Evolutionary conservation across 1,284 basidiomycete genomes (phyloP).

Genomic region (Mycena citricolor): DNA sequence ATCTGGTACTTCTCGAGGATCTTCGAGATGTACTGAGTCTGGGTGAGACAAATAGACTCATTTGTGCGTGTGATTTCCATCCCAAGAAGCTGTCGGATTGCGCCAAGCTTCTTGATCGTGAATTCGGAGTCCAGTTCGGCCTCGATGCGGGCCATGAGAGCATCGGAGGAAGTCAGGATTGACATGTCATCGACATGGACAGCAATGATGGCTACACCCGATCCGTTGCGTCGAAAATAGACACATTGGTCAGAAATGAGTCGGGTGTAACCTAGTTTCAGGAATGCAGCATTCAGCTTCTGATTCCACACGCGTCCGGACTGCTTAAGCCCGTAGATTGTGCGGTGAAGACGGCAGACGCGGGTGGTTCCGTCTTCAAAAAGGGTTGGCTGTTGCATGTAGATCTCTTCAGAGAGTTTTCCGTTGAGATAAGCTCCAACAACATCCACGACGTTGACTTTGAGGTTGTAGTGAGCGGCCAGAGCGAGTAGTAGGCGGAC

Average conservation of each 20-base stretch:
- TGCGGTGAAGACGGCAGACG: constrained; percentile 20
- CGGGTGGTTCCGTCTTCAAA: constrained; percentile 20
- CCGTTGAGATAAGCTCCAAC: constrained; percentile 37
- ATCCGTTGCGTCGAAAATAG: not conserved
- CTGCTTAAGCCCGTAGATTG: constrained; percentile 17
- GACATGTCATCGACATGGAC: constrained; percentile 25
- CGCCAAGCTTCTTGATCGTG: constrained; percentile 8
- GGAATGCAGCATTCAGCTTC: not conserved
- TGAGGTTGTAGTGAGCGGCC: constrained; percentile 27
- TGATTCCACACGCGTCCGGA: constrained; percentile 9
- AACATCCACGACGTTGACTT: constrained; percentile 31
- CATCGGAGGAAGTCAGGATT: constrained; percentile 9
- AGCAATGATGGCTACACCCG: not conserved
- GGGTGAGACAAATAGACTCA: constrained; percentile 2
- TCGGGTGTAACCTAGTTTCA: not conserved
- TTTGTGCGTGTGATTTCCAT: constrained; percentile 16
- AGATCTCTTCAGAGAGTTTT: constrained; percentile 31
- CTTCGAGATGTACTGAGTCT: constrained; percentile 25
- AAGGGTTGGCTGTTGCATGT: constrained; percentile 34
- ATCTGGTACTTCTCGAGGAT: constrained; percentile 23
- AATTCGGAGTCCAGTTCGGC: not conserved
- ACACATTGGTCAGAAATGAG: constrained; percentile 13
- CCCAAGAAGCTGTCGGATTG: constrained; percentile 19
- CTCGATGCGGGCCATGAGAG: constrained; percentile 13
- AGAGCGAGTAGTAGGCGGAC: constrained; percentile 33